Evolutionary conservation across 2,329 filamentous ascomycete species (phyloP), one percentile per base, ranked within the genome.

Genomic region (Penicillium sp.): DNA sequence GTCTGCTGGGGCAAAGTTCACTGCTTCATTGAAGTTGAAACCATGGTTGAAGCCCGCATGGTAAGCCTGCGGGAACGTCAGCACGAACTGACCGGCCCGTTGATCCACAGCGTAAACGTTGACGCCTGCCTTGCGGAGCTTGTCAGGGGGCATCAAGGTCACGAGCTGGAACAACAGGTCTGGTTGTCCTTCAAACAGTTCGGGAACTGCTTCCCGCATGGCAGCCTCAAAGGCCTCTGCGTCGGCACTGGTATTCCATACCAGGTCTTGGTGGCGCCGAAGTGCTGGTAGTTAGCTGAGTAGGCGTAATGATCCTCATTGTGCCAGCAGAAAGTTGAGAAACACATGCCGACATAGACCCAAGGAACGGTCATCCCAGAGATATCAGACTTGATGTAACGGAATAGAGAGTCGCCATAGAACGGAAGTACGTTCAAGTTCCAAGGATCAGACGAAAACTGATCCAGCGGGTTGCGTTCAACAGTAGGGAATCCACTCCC

Each of bases 311-410:
- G 94, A 67, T 99, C 94, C 69, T 99, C 94, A 60, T 96, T 97
- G 72, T 99, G 94, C 94, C 94, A 99, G 74, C 94, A 99, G 69
- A 99, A 99, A 0, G 94, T 97, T 0, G 94, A 99, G 71, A 99
- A 99, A 38, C 96, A 95, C 94, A 99, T 99, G 58, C 94, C 94
- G 4, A 99, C 94, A 69, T 99, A 99, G 3, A 99, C 86, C 94
- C 94, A 99, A 0, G 94, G 94, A 7, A 99, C 93, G 0, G 94
- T 99, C 94, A 99, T 99, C 36, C 94, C 94, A 2, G 94, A 97
- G 49, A 99, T 95, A 69, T 99, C 94, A 0, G 93, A 91, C 72
- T 97, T 97, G 79, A 99, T 97, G 66, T 99, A 91, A 46, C 93
- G 86, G 78, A 99, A 99, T 1, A 99, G 79, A 45, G 92, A 97